phyloP scores from a whole-genome alignment of 306 rosid species.

The Glycine latifolia region DNA sequence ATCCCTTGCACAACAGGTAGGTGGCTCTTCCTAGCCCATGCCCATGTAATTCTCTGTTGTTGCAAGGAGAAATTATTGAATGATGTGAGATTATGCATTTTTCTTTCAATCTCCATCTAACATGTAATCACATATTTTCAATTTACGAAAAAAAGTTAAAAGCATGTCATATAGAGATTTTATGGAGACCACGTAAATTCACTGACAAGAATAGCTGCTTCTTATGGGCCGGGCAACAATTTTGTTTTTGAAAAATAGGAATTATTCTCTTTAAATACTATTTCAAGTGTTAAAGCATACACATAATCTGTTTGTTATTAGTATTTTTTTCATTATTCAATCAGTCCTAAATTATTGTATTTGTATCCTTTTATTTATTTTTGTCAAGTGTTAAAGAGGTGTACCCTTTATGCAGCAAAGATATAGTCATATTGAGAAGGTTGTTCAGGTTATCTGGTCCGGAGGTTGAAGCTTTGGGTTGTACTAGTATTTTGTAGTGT shows the following conservation, averaged over 20 bases:
- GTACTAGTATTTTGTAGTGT: not conserved
- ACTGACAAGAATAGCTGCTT: not conserved
- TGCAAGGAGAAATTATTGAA: not conserved
- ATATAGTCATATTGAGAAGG: not conserved
- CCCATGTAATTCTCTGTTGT: not conserved
- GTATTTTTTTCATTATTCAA: slow-evolving; percentile 1
- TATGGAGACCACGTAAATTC: not conserved
- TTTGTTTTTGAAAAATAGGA: not conserved
- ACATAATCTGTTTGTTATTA: not conserved
- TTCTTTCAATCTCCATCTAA: not conserved
- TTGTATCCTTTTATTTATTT: not conserved
- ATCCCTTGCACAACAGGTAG: slow-evolving; percentile 89
- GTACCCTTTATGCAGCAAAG: not conserved
- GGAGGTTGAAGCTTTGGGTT: not conserved
- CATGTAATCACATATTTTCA: not conserved
- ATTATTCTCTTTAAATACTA: not conserved
- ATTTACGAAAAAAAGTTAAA: not conserved
- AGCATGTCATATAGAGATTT: not conserved
- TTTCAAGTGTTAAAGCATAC: slow-evolving; percentile 10
- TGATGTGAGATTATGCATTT: not conserved
- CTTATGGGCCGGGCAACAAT: not conserved
- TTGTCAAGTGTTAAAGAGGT: not conserved
- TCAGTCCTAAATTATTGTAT: not conserved
- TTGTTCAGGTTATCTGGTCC: not conserved
- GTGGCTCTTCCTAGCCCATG: slow-evolving; percentile 43